These are phyloP conservation scores for Skeletonema menzelii DNA, from an alignment of 108 stramenopile genomes.

Conservation along the genomic window DNA sequence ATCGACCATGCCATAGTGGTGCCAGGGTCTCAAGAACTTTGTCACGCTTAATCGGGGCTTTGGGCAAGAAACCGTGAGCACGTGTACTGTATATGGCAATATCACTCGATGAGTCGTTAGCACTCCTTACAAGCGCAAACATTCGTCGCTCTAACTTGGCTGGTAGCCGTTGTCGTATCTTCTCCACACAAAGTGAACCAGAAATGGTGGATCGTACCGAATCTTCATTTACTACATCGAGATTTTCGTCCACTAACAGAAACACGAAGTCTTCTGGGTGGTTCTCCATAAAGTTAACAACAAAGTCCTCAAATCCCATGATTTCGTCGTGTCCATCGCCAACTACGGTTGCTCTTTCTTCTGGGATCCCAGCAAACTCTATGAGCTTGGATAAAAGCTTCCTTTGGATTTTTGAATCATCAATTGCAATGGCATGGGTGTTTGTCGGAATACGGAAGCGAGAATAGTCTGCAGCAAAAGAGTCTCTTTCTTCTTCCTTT, in stretches of 20 bases:
- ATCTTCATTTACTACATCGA: conserved; percentile 32
- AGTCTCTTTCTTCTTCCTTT: not conserved
- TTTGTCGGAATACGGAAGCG: conserved; percentile 47
- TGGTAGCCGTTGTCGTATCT: conserved; percentile 17
- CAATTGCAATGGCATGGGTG: conserved; percentile 54
- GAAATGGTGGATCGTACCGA: conserved; percentile 21
- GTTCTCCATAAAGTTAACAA: conserved; percentile 25
- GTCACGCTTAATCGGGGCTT: conserved; percentile 35
- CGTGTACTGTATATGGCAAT: conserved; percentile 37
- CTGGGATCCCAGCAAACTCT: conserved; percentile 38
- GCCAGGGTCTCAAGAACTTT: conserved; percentile 34
- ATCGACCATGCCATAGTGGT: conserved; percentile 28
- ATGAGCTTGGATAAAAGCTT: conserved; percentile 53
- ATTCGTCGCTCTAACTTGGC: conserved; percentile 27
- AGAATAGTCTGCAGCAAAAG: not conserved
- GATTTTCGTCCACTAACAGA: conserved; percentile 56
- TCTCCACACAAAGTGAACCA: conserved; percentile 36
- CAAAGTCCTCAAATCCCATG: conserved; percentile 25
- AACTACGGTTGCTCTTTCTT: conserved; percentile 12
- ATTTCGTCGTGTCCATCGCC: conserved; percentile 47
- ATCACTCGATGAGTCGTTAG: conserved; percentile 51
- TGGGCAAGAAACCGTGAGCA: conserved; percentile 49
- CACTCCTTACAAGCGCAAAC: conserved; percentile 49
- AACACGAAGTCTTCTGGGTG: conserved; percentile 38
- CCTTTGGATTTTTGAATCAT: conserved; percentile 68